Percentiles rank a stretch among this genome's conserved stretches.
Evolutionary conservation across 495 filamentous ascomycete species (phyloP).

Genomic region (Penicillium soppii): DNA sequence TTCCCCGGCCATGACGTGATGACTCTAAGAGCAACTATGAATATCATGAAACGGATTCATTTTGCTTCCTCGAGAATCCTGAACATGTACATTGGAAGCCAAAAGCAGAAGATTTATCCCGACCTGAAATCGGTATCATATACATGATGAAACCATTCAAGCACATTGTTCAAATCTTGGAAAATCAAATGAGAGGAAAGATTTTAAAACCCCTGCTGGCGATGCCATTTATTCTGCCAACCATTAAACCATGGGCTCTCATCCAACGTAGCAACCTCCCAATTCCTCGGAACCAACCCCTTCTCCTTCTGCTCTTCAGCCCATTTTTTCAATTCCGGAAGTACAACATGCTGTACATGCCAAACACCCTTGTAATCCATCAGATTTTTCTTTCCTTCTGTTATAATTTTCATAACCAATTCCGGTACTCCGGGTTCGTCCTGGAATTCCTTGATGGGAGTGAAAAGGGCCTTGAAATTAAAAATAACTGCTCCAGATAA

Average conservation of each 20-base stretch:
- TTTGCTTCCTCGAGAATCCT: too few species aligned
- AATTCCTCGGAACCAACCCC: constrained; percentile 60
- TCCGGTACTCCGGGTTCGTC: constrained; percentile 74
- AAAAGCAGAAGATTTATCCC: too few species aligned
- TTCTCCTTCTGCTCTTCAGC: constrained; percentile 65
- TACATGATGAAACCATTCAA: too few species aligned
- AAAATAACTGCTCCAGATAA: constrained; percentile 75
- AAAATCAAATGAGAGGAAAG: not conserved
- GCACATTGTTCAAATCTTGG: too few species aligned
- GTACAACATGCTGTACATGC: constrained; percentile 74
- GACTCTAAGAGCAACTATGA: too few species aligned
- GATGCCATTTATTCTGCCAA: constrained; percentile 83
- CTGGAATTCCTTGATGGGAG: constrained; percentile 67
- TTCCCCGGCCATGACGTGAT: too few species aligned
- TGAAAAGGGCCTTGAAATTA: constrained; percentile 92
- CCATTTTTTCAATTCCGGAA: constrained; percentile 69
- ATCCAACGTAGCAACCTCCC: constrained; percentile 75
- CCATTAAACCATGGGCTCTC: constrained; percentile 80
- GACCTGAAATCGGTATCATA: too few species aligned
- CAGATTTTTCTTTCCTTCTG: constrained; percentile 68
- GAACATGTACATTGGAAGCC: too few species aligned
- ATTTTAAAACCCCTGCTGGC: constrained; percentile 65
- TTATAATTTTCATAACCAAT: constrained; percentile 65
- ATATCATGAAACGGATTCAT: too few species aligned
- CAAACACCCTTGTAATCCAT: constrained; percentile 87